These are phyloP conservation scores for Tetrapisispora taiwanensis DNA, from an alignment of 805 yeast genomes.

Conservation along the genomic window DNA sequence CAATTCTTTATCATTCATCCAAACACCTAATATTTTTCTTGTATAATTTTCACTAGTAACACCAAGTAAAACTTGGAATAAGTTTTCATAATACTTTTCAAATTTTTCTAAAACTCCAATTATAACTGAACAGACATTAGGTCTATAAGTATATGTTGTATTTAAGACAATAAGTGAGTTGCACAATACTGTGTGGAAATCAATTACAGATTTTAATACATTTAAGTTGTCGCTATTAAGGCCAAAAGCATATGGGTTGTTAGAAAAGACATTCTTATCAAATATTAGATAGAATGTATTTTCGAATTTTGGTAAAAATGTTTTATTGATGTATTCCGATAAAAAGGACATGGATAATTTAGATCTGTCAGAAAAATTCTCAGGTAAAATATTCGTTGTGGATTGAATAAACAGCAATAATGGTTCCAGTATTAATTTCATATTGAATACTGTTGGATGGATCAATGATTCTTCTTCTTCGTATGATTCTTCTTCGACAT, in stretches of 20 bases:
- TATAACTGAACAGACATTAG: conserved; percentile 39
- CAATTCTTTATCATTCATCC: conserved; percentile 31
- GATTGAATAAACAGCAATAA: conserved; percentile 60
- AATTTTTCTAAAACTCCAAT: conserved; percentile 30
- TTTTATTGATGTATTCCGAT: conserved; percentile 49
- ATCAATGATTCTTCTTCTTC: conserved; percentile 56
- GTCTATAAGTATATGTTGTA: conserved; percentile 37
- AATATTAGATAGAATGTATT: conserved; percentile 45
- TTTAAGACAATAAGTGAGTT: conserved; percentile 25
- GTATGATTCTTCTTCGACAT: conserved; percentile 50
- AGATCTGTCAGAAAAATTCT: conserved; percentile 10
- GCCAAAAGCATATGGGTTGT: conserved; percentile 31
- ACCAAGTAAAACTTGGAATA: conserved; percentile 23
- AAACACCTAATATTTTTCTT: conserved; percentile 23
- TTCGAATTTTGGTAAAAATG: conserved; percentile 56
- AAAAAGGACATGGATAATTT: conserved; percentile 40
- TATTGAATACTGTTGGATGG: conserved; percentile 63
- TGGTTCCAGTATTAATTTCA: conserved; percentile 68
- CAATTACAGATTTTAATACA: conserved; percentile 23
- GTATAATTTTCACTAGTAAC: conserved; percentile 14
- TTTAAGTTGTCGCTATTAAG: conserved; percentile 26
- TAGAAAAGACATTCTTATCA: conserved; percentile 34
- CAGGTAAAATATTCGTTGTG: conserved; percentile 35
- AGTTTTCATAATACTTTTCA: conserved; percentile 28
- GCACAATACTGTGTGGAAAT: conserved; percentile 21